phyloP scores from a whole-genome alignment of 2,329 filamentous ascomycete genomes.

The Verticillium klebahnii region DNA sequence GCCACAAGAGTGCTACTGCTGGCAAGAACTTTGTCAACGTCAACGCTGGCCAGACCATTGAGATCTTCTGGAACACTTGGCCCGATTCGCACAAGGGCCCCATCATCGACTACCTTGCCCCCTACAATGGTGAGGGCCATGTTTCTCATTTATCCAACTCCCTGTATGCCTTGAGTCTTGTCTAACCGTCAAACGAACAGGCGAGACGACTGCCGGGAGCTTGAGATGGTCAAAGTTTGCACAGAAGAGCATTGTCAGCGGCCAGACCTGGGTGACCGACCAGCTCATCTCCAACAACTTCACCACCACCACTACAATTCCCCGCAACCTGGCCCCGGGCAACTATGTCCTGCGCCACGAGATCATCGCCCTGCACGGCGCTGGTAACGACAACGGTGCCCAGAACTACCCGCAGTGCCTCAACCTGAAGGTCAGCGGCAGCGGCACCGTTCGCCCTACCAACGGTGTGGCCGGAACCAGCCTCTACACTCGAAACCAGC shows the following conservation, averaged over 20 bases:
- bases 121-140: conserved; percentile 32
- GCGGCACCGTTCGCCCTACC: conserved; percentile 23
- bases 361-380: conserved; percentile 51
- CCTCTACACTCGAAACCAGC: conserved; percentile 28
- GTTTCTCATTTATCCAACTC: background rate
- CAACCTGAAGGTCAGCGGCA: conserved; percentile 41
- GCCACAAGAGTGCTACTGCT: conserved; percentile 28
- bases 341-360: conserved; percentile 53
- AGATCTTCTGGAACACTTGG: conserved; percentile 23
- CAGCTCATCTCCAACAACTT: conserved; percentile 41
- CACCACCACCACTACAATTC: conserved; percentile 43
- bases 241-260: conserved; percentile 32
- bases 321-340: conserved; percentile 39
- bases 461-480: conserved; percentile 27
- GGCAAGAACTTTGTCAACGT: conserved; percentile 21
- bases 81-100: conserved; percentile 26
- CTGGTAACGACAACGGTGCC: conserved; percentile 32
- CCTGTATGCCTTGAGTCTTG: background rate
- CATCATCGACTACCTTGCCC: conserved; percentile 34
- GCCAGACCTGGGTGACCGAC: conserved; percentile 54
- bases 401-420: conserved; percentile 49
- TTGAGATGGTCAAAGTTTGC: background rate
- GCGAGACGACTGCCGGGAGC: background rate
- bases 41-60: conserved; percentile 15
- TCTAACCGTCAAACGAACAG: background rate